Evolutionary conservation across 129 eudicot species (phyloP).

Genomic region (Saposhnikovia divaricata): DNA sequence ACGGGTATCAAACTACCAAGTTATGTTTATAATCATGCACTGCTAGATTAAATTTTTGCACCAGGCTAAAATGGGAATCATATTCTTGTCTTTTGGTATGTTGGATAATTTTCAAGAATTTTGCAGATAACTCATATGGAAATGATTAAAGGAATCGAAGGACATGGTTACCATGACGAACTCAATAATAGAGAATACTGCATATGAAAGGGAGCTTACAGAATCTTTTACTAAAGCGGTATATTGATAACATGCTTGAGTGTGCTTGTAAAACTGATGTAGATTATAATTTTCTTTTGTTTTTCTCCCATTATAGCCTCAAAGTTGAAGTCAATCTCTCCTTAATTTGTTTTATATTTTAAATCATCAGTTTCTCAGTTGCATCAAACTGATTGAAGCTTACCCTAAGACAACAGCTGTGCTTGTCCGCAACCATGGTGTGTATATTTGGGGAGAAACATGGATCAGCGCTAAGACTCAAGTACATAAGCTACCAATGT

Average conservation of each 20-base stretch:
- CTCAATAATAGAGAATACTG: constrained; percentile 36
- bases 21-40: background rate
- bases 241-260: constrained; percentile 8
- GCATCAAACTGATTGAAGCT: constrained; percentile 18
- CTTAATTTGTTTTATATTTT: background rate
- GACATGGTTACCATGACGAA: constrained; percentile 40
- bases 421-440: constrained; percentile 34
- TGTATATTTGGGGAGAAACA: constrained; percentile 31
- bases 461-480: constrained; percentile 42
- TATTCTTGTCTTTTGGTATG: background rate
- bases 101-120: background rate
- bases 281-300: background rate
- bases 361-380: background rate
- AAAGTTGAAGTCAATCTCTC: background rate
- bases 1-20: background rate
- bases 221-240: constrained; percentile 61
- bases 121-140: constrained; percentile 61
- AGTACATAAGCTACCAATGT: background rate
- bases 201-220: constrained; percentile 46
- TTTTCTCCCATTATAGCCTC: background rate
- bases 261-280: background rate
- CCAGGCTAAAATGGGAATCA: background rate
- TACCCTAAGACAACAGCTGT: constrained; percentile 36
- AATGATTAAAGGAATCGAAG: constrained; percentile 67
- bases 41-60: background rate